Conservation (phyloP, 2,329 filamentous ascomycete species). For the Pyricularia sp. region DNA sequence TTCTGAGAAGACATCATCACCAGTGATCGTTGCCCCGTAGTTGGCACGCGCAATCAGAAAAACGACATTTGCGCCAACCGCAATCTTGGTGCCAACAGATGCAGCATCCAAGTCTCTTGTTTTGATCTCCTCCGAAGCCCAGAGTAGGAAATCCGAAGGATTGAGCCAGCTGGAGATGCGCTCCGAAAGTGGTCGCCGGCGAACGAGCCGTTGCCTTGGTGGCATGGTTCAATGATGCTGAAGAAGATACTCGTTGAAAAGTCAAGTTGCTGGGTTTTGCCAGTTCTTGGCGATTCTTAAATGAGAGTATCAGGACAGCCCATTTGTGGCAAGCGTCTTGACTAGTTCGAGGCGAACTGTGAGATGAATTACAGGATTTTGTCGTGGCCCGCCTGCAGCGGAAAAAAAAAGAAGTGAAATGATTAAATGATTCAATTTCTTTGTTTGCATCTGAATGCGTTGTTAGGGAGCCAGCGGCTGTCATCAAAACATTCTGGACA, state of each 20-base stretch:
- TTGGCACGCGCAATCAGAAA: constrained; percentile 80
- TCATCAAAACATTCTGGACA: not conserved
- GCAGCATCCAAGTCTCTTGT: constrained; percentile 84
- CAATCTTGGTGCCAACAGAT: constrained; percentile 61
- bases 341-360: not conserved
- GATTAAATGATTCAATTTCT: not conserved
- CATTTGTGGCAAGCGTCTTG: not conserved
- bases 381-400: not conserved
- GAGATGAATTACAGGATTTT: not conserved
- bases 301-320: not conserved
- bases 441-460: not conserved
- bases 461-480: not conserved
- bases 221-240: constrained; percentile 1
- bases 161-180: constrained; percentile 72
- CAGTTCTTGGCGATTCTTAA: not conserved
- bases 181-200: constrained; percentile 65
- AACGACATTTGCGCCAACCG: constrained; percentile 60
- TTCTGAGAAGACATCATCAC: constrained; percentile 71
- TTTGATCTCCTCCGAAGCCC: constrained; percentile 85
- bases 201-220: constrained; percentile 59
- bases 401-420: not conserved
- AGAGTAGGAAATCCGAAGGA: constrained; percentile 78
- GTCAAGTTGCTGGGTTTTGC: not conserved
- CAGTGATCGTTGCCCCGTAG: constrained; percentile 35
- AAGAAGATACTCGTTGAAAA: not conserved